phyloP scores from a whole-genome alignment of 164 flowering plant genomes.

The Piper betle region DNA sequence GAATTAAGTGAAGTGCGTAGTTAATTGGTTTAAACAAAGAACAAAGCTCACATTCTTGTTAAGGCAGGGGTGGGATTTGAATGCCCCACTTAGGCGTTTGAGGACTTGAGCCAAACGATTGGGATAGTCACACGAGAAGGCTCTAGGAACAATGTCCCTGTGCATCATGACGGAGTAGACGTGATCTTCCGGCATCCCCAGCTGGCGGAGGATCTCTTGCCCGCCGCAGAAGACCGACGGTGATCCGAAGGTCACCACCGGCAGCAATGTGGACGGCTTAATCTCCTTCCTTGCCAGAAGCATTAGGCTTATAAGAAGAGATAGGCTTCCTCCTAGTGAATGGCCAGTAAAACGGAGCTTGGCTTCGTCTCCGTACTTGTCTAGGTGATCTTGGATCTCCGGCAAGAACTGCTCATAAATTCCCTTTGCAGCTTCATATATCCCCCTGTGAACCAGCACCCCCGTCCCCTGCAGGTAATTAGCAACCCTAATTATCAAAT shows the following conservation, averaged over 20 bases:
- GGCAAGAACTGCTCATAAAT: constrained; percentile 79
- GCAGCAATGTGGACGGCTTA: constrained; percentile 37
- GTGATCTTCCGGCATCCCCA: constrained; percentile 55
- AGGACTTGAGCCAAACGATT: constrained; percentile 52
- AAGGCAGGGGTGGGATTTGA: constrained; percentile 70
- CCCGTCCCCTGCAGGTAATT: constrained; percentile 40
- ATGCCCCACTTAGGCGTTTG: constrained; percentile 50
- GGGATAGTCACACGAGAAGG: constrained; percentile 90
- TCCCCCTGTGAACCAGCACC: constrained; percentile 84
- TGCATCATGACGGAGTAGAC: constrained; percentile 79
- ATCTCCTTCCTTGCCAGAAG: constrained; percentile 46
- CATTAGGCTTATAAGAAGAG: constrained; percentile 71
- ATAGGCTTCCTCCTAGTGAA: constrained; percentile 89
- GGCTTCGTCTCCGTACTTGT: constrained; percentile 48
- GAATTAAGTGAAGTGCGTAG: constrained; percentile 5
- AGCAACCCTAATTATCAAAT: background rate
- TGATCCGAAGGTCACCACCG: constrained; percentile 91
- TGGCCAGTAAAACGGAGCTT: constrained; percentile 76
- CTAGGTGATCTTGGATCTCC: constrained; percentile 46
- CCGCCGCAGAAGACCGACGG: constrained; percentile 90
- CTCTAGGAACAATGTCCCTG: constrained; percentile 88
- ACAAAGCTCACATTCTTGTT: constrained; percentile 45
- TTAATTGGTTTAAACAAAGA: constrained; percentile 3
- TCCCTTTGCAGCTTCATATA: constrained; percentile 93
- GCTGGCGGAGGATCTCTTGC: constrained; percentile 31